These are phyloP conservation scores for Xanthoconium separans DNA, from an alignment of 1,284 basidiomycete species.

Conservation along the genomic window DNA sequence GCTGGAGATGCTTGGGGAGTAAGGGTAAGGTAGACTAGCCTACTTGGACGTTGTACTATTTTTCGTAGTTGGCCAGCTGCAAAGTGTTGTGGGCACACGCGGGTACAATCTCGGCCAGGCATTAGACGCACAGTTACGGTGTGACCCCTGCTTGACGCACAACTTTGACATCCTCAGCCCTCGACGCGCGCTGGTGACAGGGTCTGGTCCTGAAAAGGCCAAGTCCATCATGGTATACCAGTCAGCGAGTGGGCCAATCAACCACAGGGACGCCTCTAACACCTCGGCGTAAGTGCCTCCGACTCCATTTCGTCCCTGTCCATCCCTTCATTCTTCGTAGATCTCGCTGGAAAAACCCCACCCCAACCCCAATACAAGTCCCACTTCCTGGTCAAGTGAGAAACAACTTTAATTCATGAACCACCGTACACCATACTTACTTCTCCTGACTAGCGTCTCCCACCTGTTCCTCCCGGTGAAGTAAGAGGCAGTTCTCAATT, in stretches of 20 bases:
- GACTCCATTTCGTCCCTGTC: not conserved
- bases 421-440: constrained; percentile 8
- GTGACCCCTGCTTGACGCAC: not conserved
- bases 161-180: constrained; percentile 6
- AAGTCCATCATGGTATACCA: constrained; percentile 12
- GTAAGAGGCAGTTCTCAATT: not conserved
- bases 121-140: too few species aligned
- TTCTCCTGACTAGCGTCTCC: constrained; percentile 11
- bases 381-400: constrained; percentile 22
- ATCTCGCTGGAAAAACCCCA: constrained; percentile 17
- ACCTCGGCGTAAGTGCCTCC: constrained; percentile 17
- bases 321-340: constrained; percentile 10
- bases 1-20: constrained; percentile 15
- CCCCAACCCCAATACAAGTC: constrained; percentile 22
- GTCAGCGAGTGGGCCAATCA: constrained; percentile 12
- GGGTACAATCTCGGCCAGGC: too few species aligned
- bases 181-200: constrained; percentile 9
- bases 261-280: constrained; percentile 34
- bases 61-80: too few species aligned
- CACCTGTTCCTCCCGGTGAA: not conserved
- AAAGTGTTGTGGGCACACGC: too few species aligned
- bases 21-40: not conserved
- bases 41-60: not conserved
- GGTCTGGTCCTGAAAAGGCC: constrained; percentile 10
- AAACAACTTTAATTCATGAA: not conserved